Evolutionary conservation across 73 alveolate species (phyloP).

Genomic region (Halteria grandinella): DNA sequence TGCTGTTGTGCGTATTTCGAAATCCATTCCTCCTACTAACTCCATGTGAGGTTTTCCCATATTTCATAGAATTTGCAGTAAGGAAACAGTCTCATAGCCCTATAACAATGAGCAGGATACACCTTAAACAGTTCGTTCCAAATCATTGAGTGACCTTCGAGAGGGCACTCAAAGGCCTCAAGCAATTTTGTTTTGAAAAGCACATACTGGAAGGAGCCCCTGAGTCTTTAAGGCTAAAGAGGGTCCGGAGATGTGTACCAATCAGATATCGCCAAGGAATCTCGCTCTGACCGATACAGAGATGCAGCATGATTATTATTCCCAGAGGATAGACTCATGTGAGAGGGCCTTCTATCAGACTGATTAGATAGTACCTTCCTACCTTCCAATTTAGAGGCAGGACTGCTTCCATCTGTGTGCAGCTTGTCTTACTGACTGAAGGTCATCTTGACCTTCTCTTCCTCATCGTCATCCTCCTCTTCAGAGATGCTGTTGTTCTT

Average conservation of each 20-base stretch:
- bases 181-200: conserved; percentile 4
- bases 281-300: background rate
- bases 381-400: too few species aligned
- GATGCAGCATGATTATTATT: too few species aligned
- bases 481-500: conserved; percentile 15
- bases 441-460: too few species aligned
- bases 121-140: conserved; percentile 7
- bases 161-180: conserved; percentile 28
- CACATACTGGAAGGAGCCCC: conserved; percentile 1
- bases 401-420: too few species aligned
- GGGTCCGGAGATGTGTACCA: background rate
- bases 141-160: conserved; percentile 17
- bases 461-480: conserved; percentile 21
- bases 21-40: conserved; percentile 15
- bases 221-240: conserved; percentile 10
- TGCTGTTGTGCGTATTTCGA: conserved; percentile 7
- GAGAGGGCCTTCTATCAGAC: background rate
- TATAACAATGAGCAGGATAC: background rate
- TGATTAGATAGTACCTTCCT: background rate
- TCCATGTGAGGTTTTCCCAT: conserved; percentile 28
- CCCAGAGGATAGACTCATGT: too few species aligned
- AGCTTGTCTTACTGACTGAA: too few species aligned
- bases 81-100: conserved; percentile 40
- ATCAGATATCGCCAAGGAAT: background rate
- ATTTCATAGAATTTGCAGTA: conserved; percentile 7